These are phyloP conservation scores for Schizochytrium sp. DNA, from an alignment of 108 stramenopile genomes.

Conservation along the genomic window DNA sequence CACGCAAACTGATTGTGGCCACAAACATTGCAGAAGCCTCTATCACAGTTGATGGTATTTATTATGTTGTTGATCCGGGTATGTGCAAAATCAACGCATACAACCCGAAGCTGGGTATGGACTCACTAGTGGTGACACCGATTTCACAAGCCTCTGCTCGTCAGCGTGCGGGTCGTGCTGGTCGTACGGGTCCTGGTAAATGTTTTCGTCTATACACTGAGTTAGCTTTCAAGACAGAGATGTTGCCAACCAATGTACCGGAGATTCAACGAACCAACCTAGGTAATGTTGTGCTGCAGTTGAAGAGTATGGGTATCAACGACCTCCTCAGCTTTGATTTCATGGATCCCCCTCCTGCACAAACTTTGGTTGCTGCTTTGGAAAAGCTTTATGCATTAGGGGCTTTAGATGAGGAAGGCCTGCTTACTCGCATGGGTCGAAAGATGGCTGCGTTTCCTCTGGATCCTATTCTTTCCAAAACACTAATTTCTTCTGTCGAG, in stretches of 20 bases:
- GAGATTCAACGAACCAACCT: constrained; percentile 96
- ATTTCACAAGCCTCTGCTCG: constrained; percentile 94
- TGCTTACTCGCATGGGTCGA: constrained; percentile 90
- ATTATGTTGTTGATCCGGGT: constrained; percentile 99
- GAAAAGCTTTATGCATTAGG: constrained; percentile 93
- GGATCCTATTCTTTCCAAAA: constrained; percentile 94
- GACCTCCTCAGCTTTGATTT: constrained; percentile 97
- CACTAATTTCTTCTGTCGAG: constrained; percentile 92
- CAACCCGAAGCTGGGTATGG: constrained; percentile 98
- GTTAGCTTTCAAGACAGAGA: constrained; percentile 90
- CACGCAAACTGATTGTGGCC: constrained; percentile 95
- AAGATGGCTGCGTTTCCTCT: constrained; percentile 99
- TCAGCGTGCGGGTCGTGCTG: constrained; percentile 94
- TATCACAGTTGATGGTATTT: constrained; percentile 98
- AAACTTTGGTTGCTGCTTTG: constrained; percentile 94
- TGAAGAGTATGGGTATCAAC: constrained; percentile 97
- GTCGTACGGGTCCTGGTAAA: constrained; percentile 97
- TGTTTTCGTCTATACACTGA: constrained; percentile 98
- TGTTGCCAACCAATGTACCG: constrained; percentile 92
- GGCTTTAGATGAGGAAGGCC: constrained; percentile 96
- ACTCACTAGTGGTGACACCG: constrained; percentile 94
- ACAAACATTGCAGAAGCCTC: constrained; percentile 99
- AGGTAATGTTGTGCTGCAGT: constrained; percentile 92
- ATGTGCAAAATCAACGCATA: constrained; percentile 97
- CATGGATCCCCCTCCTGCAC: constrained; percentile 98